These are phyloP conservation scores for Salmacisia buchloeana DNA, from an alignment of 1,284 basidiomycete species.

Conservation along the genomic window DNA sequence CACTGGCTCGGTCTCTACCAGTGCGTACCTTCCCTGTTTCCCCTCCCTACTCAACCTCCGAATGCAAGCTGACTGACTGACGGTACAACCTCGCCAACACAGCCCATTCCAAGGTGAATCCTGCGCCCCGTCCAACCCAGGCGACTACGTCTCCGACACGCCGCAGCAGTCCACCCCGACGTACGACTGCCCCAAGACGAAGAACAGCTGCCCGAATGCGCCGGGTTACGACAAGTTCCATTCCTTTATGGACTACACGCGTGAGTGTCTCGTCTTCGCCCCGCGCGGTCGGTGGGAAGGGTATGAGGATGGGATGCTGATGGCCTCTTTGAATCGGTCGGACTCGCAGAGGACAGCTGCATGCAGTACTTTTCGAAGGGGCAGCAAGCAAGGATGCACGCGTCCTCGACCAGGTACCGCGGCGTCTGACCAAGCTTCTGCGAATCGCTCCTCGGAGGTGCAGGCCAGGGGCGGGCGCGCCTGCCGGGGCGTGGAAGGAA, in stretches of 20 bases:
- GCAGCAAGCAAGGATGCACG: conserved; percentile 24
- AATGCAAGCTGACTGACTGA: not conserved
- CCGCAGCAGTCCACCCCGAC: conserved; percentile 42
- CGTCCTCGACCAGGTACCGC: not conserved
- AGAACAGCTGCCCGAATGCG: conserved; percentile 24
- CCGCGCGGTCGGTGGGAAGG: not conserved
- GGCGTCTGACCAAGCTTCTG: not conserved
- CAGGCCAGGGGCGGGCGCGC: no score
- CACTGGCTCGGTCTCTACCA: conserved; percentile 58
- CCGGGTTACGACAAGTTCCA: conserved; percentile 24
- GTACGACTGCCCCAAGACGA: conserved; percentile 21
- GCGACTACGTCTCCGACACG: conserved; percentile 59
- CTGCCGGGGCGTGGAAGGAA: no score
- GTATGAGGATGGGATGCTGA: not conserved
- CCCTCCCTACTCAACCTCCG: not conserved
- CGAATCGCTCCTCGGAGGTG: not conserved
- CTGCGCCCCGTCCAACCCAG: conserved; percentile 45
- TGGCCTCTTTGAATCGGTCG: not conserved
- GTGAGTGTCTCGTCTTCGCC: not conserved
- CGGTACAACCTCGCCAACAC: not conserved
- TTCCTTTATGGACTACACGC: conserved; percentile 30
- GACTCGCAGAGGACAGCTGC: conserved; percentile 26
- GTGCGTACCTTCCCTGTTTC: not conserved
- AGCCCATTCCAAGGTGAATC: conserved; percentile 61
- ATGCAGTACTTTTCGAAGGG: conserved; percentile 27